These are phyloP conservation scores for Pythium vanterpoolii DNA, from an alignment of 352 stramenopile species.

Conservation along the genomic window DNA sequence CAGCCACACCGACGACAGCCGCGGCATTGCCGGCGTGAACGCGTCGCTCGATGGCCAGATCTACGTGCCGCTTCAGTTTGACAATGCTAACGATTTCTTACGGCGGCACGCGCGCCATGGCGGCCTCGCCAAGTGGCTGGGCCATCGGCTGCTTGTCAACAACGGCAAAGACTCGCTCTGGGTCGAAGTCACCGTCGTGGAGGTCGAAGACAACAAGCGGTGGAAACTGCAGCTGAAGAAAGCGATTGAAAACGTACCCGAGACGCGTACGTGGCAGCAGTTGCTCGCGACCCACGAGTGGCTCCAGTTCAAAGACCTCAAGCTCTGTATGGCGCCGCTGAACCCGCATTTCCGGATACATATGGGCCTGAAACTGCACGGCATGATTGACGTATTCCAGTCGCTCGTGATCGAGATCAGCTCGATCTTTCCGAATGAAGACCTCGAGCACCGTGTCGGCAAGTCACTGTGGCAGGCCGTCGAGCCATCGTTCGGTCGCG, in stretches of 20 bases:
- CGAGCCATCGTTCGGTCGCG: slow-evolving; percentile 48
- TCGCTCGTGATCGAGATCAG: slow-evolving; percentile 65
- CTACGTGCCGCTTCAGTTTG: slow-evolving; percentile 43
- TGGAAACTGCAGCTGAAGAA: slow-evolving; percentile 64
- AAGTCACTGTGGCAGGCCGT: slow-evolving; percentile 56
- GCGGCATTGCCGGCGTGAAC: slow-evolving; percentile 34
- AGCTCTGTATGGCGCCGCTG: slow-evolving; percentile 38
- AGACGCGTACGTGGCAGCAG: slow-evolving; percentile 38
- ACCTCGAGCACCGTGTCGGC: slow-evolving; percentile 49
- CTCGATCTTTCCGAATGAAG: slow-evolving; percentile 68
- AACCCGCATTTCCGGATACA: slow-evolving; percentile 66
- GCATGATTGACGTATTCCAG: slow-evolving; percentile 57
- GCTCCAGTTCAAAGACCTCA: slow-evolving; percentile 51
- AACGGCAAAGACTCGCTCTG: slow-evolving; percentile 66
- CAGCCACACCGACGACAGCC: slow-evolving; percentile 51
- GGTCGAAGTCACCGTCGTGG: slow-evolving; percentile 52
- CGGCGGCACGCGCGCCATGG: slow-evolving; percentile 33
- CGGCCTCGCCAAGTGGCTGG: slow-evolving; percentile 47
- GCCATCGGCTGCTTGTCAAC: slow-evolving; percentile 61
- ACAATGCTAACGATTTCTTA: slow-evolving; percentile 37
- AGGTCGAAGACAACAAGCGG: slow-evolving; percentile 60
- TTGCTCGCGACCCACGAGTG: slow-evolving; percentile 44
- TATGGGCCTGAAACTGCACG: slow-evolving; percentile 60
- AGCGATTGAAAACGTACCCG: slow-evolving; percentile 34
- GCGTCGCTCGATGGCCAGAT: slow-evolving; percentile 67